A percentile compares a stretch with the other conserved stretches of the same genome.
Evolutionary conservation across 208 protist species (phyloP).

Genomic region (Wallacemonas sp.): DNA sequence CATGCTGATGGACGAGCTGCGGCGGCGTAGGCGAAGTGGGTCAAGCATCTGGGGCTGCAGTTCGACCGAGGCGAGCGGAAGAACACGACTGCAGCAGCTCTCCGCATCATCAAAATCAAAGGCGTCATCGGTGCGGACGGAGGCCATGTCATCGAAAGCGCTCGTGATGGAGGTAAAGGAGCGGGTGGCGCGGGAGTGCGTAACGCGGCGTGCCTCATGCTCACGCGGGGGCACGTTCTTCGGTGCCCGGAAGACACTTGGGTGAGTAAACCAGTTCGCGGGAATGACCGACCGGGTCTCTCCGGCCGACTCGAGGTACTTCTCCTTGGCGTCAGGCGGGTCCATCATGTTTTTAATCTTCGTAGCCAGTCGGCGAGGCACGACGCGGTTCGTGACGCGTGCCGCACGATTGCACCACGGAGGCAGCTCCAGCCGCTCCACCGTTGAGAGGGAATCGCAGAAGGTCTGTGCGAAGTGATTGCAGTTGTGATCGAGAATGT

Average conservation of each 20-base stretch:
- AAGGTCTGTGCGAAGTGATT: conserved; percentile 90
- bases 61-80: conserved; percentile 6
- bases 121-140: conserved; percentile 4
- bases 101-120: conserved; percentile 3
- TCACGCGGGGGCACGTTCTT: conserved; percentile 28
- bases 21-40: background rate
- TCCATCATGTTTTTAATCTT: conserved; percentile 80
- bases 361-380: conserved; percentile 69
- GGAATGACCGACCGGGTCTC: conserved; percentile 60
- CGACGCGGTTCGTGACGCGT: conserved; percentile 59
- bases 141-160: background rate
- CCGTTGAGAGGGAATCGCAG: conserved; percentile 74
- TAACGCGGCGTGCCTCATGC: background rate
- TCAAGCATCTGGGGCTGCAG: conserved; percentile 8
- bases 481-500: conserved; percentile 91
- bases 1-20: conserved; percentile 15
- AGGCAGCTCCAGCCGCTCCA: conserved; percentile 69
- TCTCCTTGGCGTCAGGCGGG: conserved; percentile 16
- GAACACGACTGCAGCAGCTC: conserved; percentile 6
- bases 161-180: conserved; percentile 5
- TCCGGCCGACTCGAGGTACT: conserved; percentile 38
- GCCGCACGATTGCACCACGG: conserved; percentile 90
- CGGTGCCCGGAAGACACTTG: conserved; percentile 48
- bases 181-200: background rate
- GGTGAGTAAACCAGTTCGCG: conserved; percentile 69